Percentiles rank a stretch among this genome's conserved stretches.
Evolutionary conservation across 352 stramenopile genomes (phyloP).

Genomic region (Globisporangium orthogonon): DNA sequence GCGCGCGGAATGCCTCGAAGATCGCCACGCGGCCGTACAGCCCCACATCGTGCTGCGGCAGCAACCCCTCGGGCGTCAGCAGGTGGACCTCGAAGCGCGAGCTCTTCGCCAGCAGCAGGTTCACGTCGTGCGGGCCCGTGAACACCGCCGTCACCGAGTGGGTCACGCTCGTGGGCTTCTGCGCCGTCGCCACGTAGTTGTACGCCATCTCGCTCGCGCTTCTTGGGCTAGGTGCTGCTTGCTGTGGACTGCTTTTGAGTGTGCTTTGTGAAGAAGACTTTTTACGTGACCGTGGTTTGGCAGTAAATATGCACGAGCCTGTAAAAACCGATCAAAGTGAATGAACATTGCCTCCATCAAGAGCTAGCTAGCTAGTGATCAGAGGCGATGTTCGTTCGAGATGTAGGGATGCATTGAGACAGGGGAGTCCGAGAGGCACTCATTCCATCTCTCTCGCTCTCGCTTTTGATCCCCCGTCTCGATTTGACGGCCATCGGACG

Average conservation of each 20-base stretch:
- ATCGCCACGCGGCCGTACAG: slow-evolving; percentile 87
- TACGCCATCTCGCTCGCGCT: slow-evolving; percentile 43
- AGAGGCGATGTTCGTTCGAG: too few species aligned
- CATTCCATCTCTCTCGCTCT: too few species aligned
- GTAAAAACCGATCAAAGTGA: too few species aligned
- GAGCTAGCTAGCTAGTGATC: too few species aligned
- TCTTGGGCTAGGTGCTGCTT: too few species aligned
- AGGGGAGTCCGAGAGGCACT: too few species aligned
- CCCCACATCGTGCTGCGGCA: slow-evolving; percentile 80
- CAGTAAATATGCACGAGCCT: too few species aligned
- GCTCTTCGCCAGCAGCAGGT: slow-evolving; percentile 86
- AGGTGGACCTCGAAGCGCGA: slow-evolving; percentile 88
- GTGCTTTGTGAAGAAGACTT: not conserved
- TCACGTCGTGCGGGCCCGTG: slow-evolving; percentile 81
- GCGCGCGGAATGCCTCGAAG: slow-evolving; percentile 78
- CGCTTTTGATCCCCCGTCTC: too few species aligned
- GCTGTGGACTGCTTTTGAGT: not conserved
- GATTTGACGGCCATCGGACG: too few species aligned
- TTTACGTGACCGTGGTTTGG: too few species aligned
- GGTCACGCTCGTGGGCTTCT: slow-evolving; percentile 91
- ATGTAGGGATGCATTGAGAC: too few species aligned
- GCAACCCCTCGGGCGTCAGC: slow-evolving; percentile 80
- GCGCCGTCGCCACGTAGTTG: slow-evolving; percentile 92
- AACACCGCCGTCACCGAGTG: slow-evolving; percentile 90
- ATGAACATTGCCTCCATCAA: too few species aligned